Base-by-base conservation (phyloP, 2,329 filamentous ascomycete species). In the Didymella sp. region DNA sequence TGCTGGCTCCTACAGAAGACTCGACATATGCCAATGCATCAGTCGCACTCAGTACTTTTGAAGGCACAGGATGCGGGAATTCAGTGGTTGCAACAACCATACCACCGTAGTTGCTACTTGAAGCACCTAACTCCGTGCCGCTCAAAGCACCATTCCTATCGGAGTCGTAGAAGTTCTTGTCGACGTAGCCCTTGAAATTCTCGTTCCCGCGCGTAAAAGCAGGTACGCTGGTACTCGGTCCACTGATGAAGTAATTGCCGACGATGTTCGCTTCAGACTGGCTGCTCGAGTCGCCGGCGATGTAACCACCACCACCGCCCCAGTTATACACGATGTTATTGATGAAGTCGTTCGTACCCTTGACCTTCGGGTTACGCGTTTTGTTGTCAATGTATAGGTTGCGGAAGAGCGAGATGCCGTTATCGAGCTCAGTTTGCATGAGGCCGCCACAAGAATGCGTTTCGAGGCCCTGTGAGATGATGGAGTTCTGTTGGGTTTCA, bases 381-480 rank as follows among this genome's bases (percentile, higher is more conserved):
- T 85, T 84, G 61, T 83, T 85, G 59, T 84, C 82, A 51, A 84
- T 81, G 66, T 84, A 85, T 28, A 85, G 66, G 62, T 85, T 85
- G 4, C 82, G 75, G 68, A 84, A 84, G 4, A 83, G 75, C 15
- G 78, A 81, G 30, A 84, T 71, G 11, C 81, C 81, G 44, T 70
- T 69, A 8, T 79, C 79, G 22, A 81, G 73, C 35, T 64, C 59
- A 1, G 81, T 82, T 68, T 84, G 78, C 67, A 84, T 81, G 17
- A 84, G 67, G 1, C 82, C 81, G 6, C 81, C 82, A 51, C 81
- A 83, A 1, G 80, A 81, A 62, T 85, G 83, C 0, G 82, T 82
- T 58, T 82, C 77, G 1, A 85, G 74, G 0, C 83, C 82, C 62
- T 85, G 82, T 0, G 76, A 80, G 51, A 85, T 84, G 61, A 85